These are phyloP conservation scores for Akebia trifoliata DNA, from an alignment of 164 flowering plant genomes.

Conservation along the genomic window DNA sequence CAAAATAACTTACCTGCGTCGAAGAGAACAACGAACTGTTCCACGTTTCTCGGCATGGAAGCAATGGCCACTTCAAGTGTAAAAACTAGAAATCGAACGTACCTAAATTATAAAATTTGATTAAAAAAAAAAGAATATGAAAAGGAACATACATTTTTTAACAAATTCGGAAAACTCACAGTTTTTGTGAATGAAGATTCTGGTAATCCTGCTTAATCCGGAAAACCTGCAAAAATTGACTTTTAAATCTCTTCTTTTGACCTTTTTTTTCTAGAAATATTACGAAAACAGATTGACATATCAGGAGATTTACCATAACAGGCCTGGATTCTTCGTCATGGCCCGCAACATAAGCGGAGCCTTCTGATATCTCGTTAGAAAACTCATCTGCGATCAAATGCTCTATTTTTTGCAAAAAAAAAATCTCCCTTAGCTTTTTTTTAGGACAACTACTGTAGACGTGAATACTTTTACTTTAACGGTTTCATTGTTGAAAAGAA, in stretches of 20 bases:
- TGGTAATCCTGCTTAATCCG: conserved; percentile 95
- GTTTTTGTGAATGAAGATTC: conserved; percentile 83
- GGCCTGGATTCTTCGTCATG: conserved; percentile 83
- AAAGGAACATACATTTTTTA: conserved; percentile 2
- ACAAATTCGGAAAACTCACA: too few relatives aligned
- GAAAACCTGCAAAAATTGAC: conserved; percentile 60
- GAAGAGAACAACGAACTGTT: conserved; percentile 79
- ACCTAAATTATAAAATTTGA: conserved; percentile 38
- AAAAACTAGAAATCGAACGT: conserved; percentile 78
- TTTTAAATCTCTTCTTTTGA: neutral
- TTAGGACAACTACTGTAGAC: too few relatives aligned
- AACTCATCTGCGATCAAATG: conserved; percentile 92
- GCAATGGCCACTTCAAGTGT: conserved; percentile 89
- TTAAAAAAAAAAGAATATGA: neutral
- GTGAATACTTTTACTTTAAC: conserved; percentile 21
- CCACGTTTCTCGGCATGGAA: conserved; percentile 72
- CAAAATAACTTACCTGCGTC: conserved; percentile 78
- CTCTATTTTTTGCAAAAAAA: conserved; percentile 35
- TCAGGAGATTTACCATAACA: conserved; percentile 53
- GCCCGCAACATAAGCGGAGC: conserved; percentile 86
- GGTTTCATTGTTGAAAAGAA: conserved; percentile 17
- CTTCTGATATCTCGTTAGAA: conserved; percentile 88
- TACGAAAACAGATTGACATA: neutral
- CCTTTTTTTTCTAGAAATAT: neutral
- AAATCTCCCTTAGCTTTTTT: conserved; percentile 5